A percentile compares a stretch with the other conserved stretches of the same genome.
These are phyloP conservation scores for Globisporangium uncinulatum DNA, from an alignment of 352 stramenopile species.

Conservation along the genomic window DNA sequence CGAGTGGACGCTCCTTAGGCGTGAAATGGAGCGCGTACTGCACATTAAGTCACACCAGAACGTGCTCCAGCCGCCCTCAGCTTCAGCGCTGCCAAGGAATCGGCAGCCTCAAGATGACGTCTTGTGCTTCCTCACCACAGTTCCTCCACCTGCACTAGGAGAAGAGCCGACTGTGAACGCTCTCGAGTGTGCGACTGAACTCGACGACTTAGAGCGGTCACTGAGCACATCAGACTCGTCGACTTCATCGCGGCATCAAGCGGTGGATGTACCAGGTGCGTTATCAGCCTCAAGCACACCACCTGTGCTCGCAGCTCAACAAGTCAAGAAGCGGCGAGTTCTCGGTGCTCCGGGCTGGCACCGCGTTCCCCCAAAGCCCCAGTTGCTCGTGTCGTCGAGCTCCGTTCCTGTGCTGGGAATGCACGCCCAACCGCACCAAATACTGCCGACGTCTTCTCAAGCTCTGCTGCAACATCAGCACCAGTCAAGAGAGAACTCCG, in stretches of 20 bases:
- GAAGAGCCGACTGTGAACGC: neutral
- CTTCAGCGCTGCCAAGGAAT: neutral
- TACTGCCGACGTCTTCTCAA: neutral
- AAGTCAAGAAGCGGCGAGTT: neutral
- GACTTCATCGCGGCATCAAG: neutral
- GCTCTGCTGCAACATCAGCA: neutral
- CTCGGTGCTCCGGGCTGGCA: slow-evolving; percentile 22
- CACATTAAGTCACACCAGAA: slow-evolving; percentile 1
- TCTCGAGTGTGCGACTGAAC: too few relatives aligned
- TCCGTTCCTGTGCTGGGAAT: slow-evolving; percentile 4
- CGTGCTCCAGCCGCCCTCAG: too few relatives aligned
- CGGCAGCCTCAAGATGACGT: slow-evolving; percentile 4
- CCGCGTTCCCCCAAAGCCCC: slow-evolving; percentile 38
- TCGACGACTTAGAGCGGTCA: neutral
- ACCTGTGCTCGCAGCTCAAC: neutral
- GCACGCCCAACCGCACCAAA: neutral
- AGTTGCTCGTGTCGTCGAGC: slow-evolving; percentile 29
- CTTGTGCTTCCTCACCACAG: slow-evolving; percentile 23
- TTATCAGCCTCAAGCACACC: neutral
- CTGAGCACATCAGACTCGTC: neutral
- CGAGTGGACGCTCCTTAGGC: slow-evolving; percentile 9
- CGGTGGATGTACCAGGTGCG: neutral
- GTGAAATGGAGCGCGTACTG: slow-evolving; percentile 12
- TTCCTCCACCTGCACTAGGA: neutral
- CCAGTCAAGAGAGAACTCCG: neutral